Evolutionary conservation across 2,329 filamentous ascomycete genomes (phyloP).

Genomic region (Colletotrichum karsti): DNA sequence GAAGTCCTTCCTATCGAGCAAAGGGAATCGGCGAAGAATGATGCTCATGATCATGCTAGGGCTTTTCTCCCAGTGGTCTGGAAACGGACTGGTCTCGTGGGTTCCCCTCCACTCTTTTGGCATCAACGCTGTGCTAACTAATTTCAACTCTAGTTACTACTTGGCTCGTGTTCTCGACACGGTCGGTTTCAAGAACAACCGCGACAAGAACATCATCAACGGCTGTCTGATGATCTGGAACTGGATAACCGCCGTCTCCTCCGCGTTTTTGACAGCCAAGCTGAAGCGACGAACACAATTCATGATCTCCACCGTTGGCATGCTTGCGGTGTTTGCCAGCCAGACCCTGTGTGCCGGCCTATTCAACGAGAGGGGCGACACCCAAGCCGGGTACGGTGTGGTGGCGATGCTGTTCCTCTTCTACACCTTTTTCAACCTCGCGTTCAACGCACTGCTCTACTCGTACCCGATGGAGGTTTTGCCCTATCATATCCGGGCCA

Average conservation of each 20-base stretch:
- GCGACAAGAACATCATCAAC: constrained; percentile 49
- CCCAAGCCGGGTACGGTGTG: not conserved
- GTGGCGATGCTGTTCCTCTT: constrained; percentile 48
- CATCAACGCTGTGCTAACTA: no score
- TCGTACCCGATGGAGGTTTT: constrained; percentile 37
- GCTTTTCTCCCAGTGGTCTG: constrained; percentile 36
- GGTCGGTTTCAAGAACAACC: constrained; percentile 38
- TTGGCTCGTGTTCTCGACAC: constrained; percentile 42
- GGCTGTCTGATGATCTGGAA: constrained; percentile 31
- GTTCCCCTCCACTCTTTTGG: no score
- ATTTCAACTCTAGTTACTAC: no score
- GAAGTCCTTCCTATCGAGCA: constrained; percentile 31
- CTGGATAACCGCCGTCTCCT: not conserved
- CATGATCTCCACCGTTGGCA: constrained; percentile 31
- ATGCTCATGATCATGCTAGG: constrained; percentile 34
- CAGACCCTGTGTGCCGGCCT: not conserved
- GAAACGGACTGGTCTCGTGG: constrained; percentile 41
- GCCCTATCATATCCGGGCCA: constrained; percentile 36
- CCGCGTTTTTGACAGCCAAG: not conserved
- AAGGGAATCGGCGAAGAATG: constrained; percentile 35
- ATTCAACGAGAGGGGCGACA: not conserved
- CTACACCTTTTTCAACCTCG: constrained; percentile 28
- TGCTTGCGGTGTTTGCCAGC: constrained; percentile 10
- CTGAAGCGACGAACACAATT: constrained; percentile 34
- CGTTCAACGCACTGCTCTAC: not conserved